A percentile compares a stretch with the other conserved stretches of the same genome.
phyloP scores from a whole-genome alignment of 1,284 basidiomycete species.

The Ceratobasidium sp. region DNA sequence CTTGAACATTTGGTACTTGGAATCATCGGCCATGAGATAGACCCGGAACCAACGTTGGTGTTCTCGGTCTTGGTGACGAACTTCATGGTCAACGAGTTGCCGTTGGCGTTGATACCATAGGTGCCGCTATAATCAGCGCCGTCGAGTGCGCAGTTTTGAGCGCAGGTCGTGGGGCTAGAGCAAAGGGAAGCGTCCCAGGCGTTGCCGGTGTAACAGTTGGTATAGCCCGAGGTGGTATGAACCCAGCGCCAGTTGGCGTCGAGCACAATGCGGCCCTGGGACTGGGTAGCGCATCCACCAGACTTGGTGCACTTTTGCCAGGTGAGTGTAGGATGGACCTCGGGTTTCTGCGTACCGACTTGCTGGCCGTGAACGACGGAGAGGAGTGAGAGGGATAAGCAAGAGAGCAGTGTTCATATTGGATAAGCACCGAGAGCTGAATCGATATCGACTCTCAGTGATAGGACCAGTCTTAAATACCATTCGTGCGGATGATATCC shows the following conservation, averaged over 20 bases:
- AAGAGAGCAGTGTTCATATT: constrained; percentile 26
- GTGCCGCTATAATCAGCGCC: constrained; percentile 61
- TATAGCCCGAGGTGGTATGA: constrained; percentile 43
- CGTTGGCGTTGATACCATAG: constrained; percentile 56
- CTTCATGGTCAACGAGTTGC: constrained; percentile 57
- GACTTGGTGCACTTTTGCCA: constrained; percentile 40
- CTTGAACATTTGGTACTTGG: constrained; percentile 60
- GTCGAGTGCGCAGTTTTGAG: constrained; percentile 62
- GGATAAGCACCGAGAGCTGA: not conserved
- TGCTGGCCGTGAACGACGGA: constrained; percentile 36
- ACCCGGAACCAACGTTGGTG: constrained; percentile 61
- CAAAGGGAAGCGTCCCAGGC: constrained; percentile 50
- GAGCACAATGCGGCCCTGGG: constrained; percentile 37
- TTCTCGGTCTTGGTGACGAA: constrained; percentile 54
- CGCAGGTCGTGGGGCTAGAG: constrained; percentile 56
- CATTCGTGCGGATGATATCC: not conserved
- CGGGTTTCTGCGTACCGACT: constrained; percentile 36
- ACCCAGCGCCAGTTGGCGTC: constrained; percentile 42
- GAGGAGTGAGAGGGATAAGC: constrained; percentile 29
- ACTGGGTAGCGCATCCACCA: constrained; percentile 35
- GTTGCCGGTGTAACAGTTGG: constrained; percentile 62
- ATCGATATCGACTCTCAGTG: not conserved
- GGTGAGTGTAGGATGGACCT: constrained; percentile 38
- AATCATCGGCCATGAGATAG: constrained; percentile 56
- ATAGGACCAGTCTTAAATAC: constrained; percentile 3